Evolutionary conservation across 371 early-diverging fungal genomes (phyloP).

Genomic region (Apophysomyces trapeziformis): DNA sequence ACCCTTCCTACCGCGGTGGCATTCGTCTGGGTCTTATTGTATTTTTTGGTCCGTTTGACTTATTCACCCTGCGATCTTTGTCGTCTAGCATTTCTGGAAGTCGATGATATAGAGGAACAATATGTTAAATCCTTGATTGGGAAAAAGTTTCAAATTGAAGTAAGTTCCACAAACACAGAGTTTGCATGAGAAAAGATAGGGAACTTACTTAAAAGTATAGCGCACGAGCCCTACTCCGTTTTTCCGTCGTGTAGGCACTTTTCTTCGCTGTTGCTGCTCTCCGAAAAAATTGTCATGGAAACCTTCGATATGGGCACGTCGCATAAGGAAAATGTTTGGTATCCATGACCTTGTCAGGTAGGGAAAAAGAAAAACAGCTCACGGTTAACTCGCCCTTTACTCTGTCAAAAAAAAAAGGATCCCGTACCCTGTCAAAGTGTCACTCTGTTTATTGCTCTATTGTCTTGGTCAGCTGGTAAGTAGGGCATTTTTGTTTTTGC

Average conservation of each 20-base stretch:
- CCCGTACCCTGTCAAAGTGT: constrained; percentile 45
- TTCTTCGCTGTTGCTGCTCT: background rate
- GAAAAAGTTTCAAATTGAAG: constrained; percentile 20
- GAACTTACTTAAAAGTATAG: background rate
- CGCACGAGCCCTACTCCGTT: constrained; percentile 6
- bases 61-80: constrained; percentile 37
- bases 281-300: background rate
- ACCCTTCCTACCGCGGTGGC: constrained; percentile 41
- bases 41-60: constrained; percentile 33
- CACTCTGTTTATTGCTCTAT: constrained; percentile 39
- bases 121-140: constrained; percentile 37
- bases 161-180: constrained; percentile 4
- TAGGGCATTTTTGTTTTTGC: background rate
- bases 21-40: constrained; percentile 28
- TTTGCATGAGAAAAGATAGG: background rate
- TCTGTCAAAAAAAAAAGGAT: constrained; percentile 25
- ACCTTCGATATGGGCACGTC: background rate
- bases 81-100: constrained; percentile 33
- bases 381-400: background rate
- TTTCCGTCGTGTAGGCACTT: constrained; percentile 7
- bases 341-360: constrained; percentile 37
- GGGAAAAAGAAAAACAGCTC: background rate
- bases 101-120: constrained; percentile 45
- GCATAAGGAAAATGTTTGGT: constrained; percentile 26
- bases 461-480: constrained; percentile 49